Conservation (phyloP, 352 stramenopile genomes). For the Globisporangium splendens region DNA sequence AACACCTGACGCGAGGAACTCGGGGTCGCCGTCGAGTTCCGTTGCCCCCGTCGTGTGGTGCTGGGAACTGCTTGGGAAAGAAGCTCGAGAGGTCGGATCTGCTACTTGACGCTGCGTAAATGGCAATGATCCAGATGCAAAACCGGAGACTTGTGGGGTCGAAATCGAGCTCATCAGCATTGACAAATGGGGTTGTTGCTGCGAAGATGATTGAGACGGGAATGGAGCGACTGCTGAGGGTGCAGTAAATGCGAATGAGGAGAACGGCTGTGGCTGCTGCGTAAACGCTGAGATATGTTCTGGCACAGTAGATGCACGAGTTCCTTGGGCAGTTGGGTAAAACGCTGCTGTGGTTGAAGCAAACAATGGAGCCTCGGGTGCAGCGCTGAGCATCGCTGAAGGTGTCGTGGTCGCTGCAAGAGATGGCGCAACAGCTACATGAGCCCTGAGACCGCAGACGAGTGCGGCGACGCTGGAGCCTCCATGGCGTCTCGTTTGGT, state of each 20-base stretch:
- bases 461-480: slow-evolving; percentile 22
- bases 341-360: background rate
- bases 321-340: background rate
- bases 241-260: background rate
- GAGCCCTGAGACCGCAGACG: slow-evolving; percentile 51
- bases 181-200: background rate
- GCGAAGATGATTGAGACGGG: background rate
- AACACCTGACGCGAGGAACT: slow-evolving; percentile 50
- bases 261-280: background rate
- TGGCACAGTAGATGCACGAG: background rate
- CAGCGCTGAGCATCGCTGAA: background rate
- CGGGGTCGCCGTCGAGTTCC: slow-evolving; percentile 40
- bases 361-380: slow-evolving; percentile 3
- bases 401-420: background rate
- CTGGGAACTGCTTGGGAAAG: background rate
- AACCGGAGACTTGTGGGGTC: too few species aligned
- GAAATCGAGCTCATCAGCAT: background rate
- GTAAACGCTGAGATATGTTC: background rate
- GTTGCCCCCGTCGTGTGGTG: slow-evolving; percentile 1
- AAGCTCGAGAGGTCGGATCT: background rate
- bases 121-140: background rate
- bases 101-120: background rate
- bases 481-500: slow-evolving; percentile 42
- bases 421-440: slow-evolving; percentile 41
- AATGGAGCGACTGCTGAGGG: background rate